A percentile compares a stretch with the other conserved stretches of the same genome.
phyloP scores from a whole-genome alignment of 495 filamentous ascomycete genomes.

The Xylaria palmicola region DNA sequence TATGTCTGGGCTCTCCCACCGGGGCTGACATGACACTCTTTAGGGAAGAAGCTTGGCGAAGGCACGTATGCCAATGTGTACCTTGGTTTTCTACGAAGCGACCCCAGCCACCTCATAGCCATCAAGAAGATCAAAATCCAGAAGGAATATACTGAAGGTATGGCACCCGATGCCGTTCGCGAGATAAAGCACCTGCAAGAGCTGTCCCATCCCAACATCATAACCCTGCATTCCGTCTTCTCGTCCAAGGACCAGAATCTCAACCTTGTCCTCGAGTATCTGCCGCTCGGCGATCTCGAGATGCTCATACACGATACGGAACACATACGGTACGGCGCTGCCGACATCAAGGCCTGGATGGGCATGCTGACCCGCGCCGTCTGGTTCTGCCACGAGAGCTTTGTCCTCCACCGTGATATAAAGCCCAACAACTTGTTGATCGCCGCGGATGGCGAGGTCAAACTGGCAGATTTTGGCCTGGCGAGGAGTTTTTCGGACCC shows the following conservation, averaged over 20 bases:
- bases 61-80: conserved; percentile 97
- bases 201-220: conserved; percentile 94
- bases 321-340: conserved; percentile 60
- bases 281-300: conserved; percentile 88
- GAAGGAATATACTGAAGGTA: conserved; percentile 75
- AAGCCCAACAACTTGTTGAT: conserved; percentile 98
- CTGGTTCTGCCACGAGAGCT: conserved; percentile 96
- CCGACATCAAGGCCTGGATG: conserved; percentile 98
- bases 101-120: conserved; percentile 72
- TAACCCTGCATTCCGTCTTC: conserved; percentile 87
- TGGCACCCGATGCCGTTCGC: conserved; percentile 90
- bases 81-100: conserved; percentile 69
- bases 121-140: conserved; percentile 99
- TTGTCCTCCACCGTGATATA: conserved; percentile 94
- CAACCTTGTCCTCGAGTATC: conserved; percentile 89
- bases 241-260: conserved; percentile 87
- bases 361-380: conserved; percentile 90
- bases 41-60: conserved; percentile 87
- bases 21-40: neutral
- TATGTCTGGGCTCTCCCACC: neutral
- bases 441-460: conserved; percentile 86
- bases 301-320: conserved; percentile 84
- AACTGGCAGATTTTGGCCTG: conserved; percentile 96
- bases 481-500: conserved; percentile 88
- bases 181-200: conserved; percentile 95